phyloP scores from a whole-genome alignment of 805 yeast genomes.

The Metschnikowia colocasiae region DNA sequence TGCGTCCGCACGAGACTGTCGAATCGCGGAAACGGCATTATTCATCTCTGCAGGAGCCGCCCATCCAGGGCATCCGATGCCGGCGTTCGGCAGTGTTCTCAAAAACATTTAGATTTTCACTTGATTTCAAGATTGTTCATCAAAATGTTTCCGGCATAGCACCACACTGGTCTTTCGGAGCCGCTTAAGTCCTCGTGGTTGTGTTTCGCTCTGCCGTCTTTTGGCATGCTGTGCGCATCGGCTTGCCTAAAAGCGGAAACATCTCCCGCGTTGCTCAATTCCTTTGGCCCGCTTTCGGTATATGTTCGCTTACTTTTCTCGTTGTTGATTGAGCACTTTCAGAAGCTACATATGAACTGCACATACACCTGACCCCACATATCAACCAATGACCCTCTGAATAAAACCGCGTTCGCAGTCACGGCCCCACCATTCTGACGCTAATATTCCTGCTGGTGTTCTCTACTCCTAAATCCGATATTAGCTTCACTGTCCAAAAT shows the following conservation, averaged over 20 bases:
- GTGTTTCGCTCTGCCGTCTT: not conserved
- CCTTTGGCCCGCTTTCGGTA: constrained; percentile 6
- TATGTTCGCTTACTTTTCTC: constrained; percentile 4
- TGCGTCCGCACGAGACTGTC: constrained; percentile 6
- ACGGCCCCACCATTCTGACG: not conserved
- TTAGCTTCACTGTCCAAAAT: not conserved
- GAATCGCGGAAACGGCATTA: constrained; percentile 14
- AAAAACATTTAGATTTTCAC: too few species aligned
- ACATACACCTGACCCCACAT: not conserved
- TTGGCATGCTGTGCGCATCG: not conserved
- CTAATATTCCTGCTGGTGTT: not conserved
- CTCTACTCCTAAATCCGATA: not conserved
- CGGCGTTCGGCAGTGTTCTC: not conserved
- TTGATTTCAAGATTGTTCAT: not conserved
- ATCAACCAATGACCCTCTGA: not conserved
- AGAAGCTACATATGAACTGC: not conserved
- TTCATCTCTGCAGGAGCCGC: constrained; percentile 14
- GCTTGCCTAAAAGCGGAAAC: not conserved
- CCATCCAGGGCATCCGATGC: constrained; percentile 7
- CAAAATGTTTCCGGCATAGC: not conserved
- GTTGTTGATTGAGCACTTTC: not conserved
- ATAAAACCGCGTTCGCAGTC: not conserved
- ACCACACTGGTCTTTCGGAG: not conserved
- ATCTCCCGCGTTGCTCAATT: constrained; percentile 1
- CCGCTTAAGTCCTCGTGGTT: not conserved